Evolutionary conservation across 768 basidiomycete genomes (phyloP).

Genomic region (Lyophyllum shimeji): DNA sequence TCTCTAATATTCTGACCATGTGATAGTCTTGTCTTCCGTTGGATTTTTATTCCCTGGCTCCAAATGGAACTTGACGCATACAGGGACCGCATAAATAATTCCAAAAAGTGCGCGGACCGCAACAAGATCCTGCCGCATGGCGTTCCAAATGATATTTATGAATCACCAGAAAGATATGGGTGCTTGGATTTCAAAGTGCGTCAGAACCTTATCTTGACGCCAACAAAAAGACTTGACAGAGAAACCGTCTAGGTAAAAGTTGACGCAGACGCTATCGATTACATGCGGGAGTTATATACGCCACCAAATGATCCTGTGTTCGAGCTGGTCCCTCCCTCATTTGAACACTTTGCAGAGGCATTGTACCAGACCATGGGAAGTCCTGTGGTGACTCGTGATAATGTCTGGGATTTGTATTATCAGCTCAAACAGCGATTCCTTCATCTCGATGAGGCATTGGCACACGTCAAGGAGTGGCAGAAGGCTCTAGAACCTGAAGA

Average conservation of each 20-base stretch:
- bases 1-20: background rate
- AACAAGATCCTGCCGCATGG: constrained; percentile 41
- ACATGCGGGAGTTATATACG: constrained; percentile 23
- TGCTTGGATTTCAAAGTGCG: constrained; percentile 14
- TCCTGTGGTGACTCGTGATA: background rate
- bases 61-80: constrained; percentile 37
- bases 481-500: background rate
- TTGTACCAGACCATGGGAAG: constrained; percentile 11
- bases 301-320: constrained; percentile 26
- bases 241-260: background rate
- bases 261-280: background rate
- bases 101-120: constrained; percentile 21
- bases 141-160: constrained; percentile 32
- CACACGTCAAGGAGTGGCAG: background rate
- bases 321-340: constrained; percentile 27
- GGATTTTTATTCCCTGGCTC: constrained; percentile 40
- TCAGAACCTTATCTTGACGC: constrained; percentile 1
- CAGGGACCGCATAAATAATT: constrained; percentile 19
- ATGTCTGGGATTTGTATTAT: constrained; percentile 7
- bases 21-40: constrained; percentile 29
- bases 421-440: background rate
- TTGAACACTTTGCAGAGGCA: constrained; percentile 10
- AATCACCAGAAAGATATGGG: constrained; percentile 19
- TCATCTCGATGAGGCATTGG: background rate
- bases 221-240: too few relatives aligned